phyloP scores from a whole-genome alignment of 176 grass and related monocot species.

The Zoysia japonica region DNA sequence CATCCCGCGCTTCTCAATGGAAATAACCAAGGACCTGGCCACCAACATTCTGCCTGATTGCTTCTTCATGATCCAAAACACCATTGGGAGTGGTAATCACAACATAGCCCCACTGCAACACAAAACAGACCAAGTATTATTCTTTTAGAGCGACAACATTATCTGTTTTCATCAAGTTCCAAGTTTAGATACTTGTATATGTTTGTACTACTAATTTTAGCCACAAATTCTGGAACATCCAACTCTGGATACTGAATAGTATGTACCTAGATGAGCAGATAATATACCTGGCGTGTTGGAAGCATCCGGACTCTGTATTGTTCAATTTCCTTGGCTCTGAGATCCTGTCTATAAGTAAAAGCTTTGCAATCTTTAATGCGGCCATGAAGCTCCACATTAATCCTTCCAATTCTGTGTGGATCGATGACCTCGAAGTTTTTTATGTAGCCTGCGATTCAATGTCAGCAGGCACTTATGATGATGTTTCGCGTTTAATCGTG shows the following conservation, averaged over 20 bases:
- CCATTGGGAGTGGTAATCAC: conserved; percentile 87
- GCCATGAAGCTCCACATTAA: conserved; percentile 76
- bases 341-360: conserved; percentile 81
- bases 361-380: conserved; percentile 88
- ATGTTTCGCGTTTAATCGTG: background rate
- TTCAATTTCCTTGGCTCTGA: conserved; percentile 83
- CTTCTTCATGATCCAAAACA: conserved; percentile 96
- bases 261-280: background rate
- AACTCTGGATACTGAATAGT: too few relatives aligned
- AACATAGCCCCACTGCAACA: conserved; percentile 91
- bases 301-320: conserved; percentile 73
- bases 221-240: too few relatives aligned
- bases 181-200: too few relatives aligned
- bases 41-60: conserved; percentile 80
- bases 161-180: too few relatives aligned
- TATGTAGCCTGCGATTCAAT: conserved; percentile 60
- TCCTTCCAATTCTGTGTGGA: conserved; percentile 87
- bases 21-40: conserved; percentile 98
- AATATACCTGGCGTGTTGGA: conserved; percentile 78
- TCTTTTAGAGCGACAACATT: too few relatives aligned
- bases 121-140: conserved; percentile 7
- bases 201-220: too few relatives aligned
- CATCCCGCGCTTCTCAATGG: conserved; percentile 38
- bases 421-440: conserved; percentile 84
- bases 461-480: too few relatives aligned